phyloP scores from a whole-genome alignment of 1,139 yeast genomes.

The Geotrichum candidum region DNA sequence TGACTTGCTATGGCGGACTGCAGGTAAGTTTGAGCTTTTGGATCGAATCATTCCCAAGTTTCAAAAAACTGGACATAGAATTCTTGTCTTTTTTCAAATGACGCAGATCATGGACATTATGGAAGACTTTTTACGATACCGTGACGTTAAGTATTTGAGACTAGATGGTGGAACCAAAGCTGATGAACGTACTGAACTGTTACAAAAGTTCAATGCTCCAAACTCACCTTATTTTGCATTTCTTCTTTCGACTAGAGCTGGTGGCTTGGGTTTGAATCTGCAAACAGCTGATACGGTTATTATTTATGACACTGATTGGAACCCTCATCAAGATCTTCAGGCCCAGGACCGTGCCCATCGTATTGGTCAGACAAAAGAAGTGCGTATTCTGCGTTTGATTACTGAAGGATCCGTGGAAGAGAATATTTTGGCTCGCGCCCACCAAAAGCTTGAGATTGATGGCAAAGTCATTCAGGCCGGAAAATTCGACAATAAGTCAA shows the following conservation, averaged over 20 bases:
- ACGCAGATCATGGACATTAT: slow-evolving; percentile 97
- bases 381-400: slow-evolving; percentile 81
- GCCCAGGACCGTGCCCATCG: slow-evolving; percentile 98
- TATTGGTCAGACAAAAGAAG: slow-evolving; percentile 96
- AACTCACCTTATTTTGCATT: slow-evolving; percentile 84
- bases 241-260: slow-evolving; percentile 88
- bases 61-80: slow-evolving; percentile 79
- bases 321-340: slow-evolving; percentile 97
- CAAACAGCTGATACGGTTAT: slow-evolving; percentile 96
- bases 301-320: slow-evolving; percentile 96
- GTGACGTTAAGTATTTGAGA: slow-evolving; percentile 74
- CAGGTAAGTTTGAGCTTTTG: slow-evolving; percentile 87
- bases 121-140: slow-evolving; percentile 83
- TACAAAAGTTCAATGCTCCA: slow-evolving; percentile 79
- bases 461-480: slow-evolving; percentile 99
- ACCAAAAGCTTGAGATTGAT: slow-evolving; percentile 88
- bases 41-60: slow-evolving; percentile 86
- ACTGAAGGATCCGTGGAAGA: slow-evolving; percentile 94
- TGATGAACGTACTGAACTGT: slow-evolving; percentile 82
- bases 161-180: slow-evolving; percentile 90
- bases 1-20: slow-evolving; percentile 73
- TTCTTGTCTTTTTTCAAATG: slow-evolving; percentile 93
- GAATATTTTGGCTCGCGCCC: slow-evolving; percentile 87
- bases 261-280: slow-evolving; percentile 90
- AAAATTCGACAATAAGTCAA: slow-evolving; percentile 93